phyloP scores from a whole-genome alignment of 2,329 filamentous ascomycete species.

The Penicillium sp. region DNA sequence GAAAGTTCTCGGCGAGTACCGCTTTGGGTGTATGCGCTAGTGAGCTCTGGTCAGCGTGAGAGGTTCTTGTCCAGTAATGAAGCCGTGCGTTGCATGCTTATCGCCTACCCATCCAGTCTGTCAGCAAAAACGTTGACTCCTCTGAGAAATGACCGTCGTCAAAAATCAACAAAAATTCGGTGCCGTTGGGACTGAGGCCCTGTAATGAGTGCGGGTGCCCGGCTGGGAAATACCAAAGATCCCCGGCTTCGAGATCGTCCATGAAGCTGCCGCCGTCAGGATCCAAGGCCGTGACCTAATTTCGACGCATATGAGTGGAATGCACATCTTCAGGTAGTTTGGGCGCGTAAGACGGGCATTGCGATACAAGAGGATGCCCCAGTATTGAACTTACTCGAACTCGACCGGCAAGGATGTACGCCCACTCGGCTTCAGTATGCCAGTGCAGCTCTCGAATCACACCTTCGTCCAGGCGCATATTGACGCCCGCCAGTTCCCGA shows the following conservation, averaged over 20 bases:
- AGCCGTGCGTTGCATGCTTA: background rate
- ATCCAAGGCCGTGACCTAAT: conserved; percentile 59
- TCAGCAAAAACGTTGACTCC: conserved; percentile 65
- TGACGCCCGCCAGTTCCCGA: conserved; percentile 67
- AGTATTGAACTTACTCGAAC: conserved; percentile 45
- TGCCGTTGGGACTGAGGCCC: conserved; percentile 58
- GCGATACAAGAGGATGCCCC: too few relatives aligned
- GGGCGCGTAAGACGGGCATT: background rate
- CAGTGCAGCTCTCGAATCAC: conserved; percentile 73
- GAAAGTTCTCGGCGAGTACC: conserved; percentile 68
- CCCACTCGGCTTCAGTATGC: conserved; percentile 78
- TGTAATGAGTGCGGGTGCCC: conserved; percentile 71
- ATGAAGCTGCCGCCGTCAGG: conserved; percentile 69
- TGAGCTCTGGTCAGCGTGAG: background rate
- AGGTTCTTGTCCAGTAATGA: too few relatives aligned
- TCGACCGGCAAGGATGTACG: conserved; percentile 64
- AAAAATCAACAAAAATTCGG: conserved; percentile 57
- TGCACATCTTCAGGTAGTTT: background rate
- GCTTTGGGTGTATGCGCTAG: conserved; percentile 63
- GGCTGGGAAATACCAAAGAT: conserved; percentile 72
- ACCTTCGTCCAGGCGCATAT: conserved; percentile 68
- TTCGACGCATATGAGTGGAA: background rate
- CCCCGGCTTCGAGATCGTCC: conserved; percentile 67
- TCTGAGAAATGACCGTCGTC: conserved; percentile 54
- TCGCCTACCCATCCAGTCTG: conserved; percentile 60